phyloP scores from a whole-genome alignment of 2,329 filamentous ascomycete species.

The Torrubiella hemipterigena region DNA sequence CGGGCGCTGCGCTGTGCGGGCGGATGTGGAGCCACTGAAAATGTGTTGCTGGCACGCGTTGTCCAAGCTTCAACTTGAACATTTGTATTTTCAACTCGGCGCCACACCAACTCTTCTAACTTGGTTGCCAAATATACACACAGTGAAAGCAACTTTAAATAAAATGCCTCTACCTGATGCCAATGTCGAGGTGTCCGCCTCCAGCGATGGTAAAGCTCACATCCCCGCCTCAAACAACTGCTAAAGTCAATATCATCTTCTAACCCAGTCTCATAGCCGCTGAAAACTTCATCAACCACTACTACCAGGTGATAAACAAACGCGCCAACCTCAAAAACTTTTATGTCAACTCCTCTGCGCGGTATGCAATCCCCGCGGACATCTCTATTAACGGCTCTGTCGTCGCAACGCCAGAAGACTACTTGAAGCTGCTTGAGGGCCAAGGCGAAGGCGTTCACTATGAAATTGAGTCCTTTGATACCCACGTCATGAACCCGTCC shows the following conservation, averaged over 20 bases:
- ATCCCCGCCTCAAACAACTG: conserved; percentile 1
- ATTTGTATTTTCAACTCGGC: too few relatives aligned
- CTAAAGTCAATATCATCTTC: conserved; percentile 1
- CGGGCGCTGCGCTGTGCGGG: too few relatives aligned
- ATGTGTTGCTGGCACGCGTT: too few relatives aligned
- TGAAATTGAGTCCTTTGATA: conserved; percentile 65
- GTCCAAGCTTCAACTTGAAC: conserved; percentile 6
- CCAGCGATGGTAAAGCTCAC: conserved; percentile 30
- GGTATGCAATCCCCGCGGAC: conserved; percentile 45
- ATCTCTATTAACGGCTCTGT: conserved; percentile 73
- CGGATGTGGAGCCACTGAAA: too few relatives aligned
- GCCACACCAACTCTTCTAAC: too few relatives aligned
- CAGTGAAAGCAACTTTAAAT: not conserved
- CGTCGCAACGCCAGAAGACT: conserved; percentile 48
- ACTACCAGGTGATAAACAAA: conserved; percentile 62
- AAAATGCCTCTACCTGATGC: conserved; percentile 24
- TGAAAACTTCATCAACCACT: conserved; percentile 58
- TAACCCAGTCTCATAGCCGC: conserved; percentile 39
- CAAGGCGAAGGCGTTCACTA: conserved; percentile 50
- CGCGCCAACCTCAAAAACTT: conserved; percentile 51
- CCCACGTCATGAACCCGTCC: conserved; percentile 63
- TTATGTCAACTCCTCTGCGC: conserved; percentile 51
- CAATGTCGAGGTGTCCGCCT: conserved; percentile 31
- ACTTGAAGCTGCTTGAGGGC: conserved; percentile 55
- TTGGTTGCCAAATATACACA: too few relatives aligned